Evolutionary conservation across 2,329 filamentous ascomycete species (phyloP), one percentile per base, ranked within the genome.

Genomic region (Gliomastix tumulicola): DNA sequence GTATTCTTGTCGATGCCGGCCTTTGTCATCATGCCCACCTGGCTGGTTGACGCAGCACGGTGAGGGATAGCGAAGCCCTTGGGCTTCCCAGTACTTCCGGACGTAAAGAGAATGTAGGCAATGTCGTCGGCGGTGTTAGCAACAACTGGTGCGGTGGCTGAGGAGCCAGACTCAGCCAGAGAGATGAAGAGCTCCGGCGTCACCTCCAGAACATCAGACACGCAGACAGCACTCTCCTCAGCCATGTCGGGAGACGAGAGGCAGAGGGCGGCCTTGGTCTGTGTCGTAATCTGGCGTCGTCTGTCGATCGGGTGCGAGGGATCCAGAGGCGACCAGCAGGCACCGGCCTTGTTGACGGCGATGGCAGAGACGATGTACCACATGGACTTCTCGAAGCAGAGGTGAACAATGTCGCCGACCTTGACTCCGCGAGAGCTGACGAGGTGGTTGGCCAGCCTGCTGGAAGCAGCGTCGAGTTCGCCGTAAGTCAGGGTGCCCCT

Each of bases 401-500:
- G 13, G 5, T 17, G 22, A 6, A 40, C 30, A 7, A 31, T 16
- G 8, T 20, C 23, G 21, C 31, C 35, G 5, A 7, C 7, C 17
- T 20, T 23, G 4, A 28, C 30, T 10, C 17, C 22, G 11, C 21
- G 17, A 11, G 28, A 42, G 7, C 47, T 42, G 15, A 49, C 36
- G 1, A 69, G 50, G 39, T 57, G 46, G 13, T 45, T 44, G 5
- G 63, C 64, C n/a, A 68, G 50, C 2, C 49, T 41, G 25, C 56
- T 58, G 2, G 65, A 65, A n/a, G 56, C 46, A 1, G 42, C 39
- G 30, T 66, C 60, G 3, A 66, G 47, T 17, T 67, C 54, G 12
- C 20, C 17, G 18, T 34, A 34, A 7, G 25, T 28, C 4, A 28
- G 25, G 17, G 10, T n/a, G 42, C 64, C 63, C 38, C 67, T 64